Evolutionary conservation across 345 rosid species (phyloP).

Genomic region (Cochlearia excelsa): DNA sequence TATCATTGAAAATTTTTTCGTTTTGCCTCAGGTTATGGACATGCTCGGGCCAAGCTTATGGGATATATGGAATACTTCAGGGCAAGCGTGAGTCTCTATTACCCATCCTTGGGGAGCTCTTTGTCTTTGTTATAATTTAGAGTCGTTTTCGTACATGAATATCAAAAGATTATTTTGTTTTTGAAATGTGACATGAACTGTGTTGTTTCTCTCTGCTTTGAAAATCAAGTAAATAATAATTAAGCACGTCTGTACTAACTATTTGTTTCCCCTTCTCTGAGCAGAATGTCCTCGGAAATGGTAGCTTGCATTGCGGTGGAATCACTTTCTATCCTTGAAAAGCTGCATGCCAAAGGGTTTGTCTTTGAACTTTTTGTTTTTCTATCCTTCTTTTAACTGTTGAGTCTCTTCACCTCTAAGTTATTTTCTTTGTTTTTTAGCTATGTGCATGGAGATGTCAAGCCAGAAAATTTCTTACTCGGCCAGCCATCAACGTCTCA

Average conservation of each 20-base stretch:
- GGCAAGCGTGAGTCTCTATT: conserved; percentile 76
- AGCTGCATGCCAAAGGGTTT: conserved; percentile 93
- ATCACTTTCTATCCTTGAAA: conserved; percentile 85
- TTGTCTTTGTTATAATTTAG: background rate
- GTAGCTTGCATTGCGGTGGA: conserved; percentile 96
- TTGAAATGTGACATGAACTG: background rate
- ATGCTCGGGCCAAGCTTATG: conserved; percentile 97
- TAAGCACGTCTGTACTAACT: conserved; percentile 13
- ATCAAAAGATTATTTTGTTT: background rate
- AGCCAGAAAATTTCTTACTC: conserved; percentile 92
- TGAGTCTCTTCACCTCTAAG: conserved; percentile 4
- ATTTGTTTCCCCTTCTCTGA: conserved; percentile 10
- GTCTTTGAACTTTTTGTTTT: conserved; percentile 28
- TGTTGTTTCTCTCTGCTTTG: background rate
- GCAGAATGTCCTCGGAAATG: conserved; percentile 95
- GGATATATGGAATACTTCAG: conserved; percentile 96
- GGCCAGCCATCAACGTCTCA: conserved; percentile 87
- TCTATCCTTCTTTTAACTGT: conserved; percentile 9
- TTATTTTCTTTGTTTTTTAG: conserved; percentile 40
- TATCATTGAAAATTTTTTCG: conserved; percentile 15
- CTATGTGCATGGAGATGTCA: conserved; percentile 96
- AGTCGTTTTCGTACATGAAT: conserved; percentile 11
- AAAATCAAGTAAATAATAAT: background rate
- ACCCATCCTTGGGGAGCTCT: conserved; percentile 16
- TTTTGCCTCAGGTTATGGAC: conserved; percentile 81